A percentile compares a stretch with the other conserved stretches of the same genome.
Evolutionary conservation across 2,329 filamentous ascomycete genomes (phyloP).

Genomic region (Pseudogymnoascus sp.): DNA sequence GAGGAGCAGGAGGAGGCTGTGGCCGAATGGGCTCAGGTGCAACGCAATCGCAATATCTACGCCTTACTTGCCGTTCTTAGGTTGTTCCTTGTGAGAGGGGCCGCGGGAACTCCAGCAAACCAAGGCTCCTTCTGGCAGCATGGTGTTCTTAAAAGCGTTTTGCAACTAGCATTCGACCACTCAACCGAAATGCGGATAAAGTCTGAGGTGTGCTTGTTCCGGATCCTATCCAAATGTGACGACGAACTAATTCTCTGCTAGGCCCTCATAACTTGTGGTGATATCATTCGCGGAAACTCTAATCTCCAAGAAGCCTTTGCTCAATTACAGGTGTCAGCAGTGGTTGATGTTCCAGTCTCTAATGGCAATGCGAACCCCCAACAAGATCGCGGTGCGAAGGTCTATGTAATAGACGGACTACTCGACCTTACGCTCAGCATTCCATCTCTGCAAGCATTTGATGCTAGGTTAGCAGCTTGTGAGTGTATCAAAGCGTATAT

Average conservation of each 20-base stretch:
- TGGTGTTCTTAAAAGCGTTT: conserved; percentile 66
- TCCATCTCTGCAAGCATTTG: conserved; percentile 58
- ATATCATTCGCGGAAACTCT: conserved; percentile 75
- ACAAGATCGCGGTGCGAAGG: conserved; percentile 46
- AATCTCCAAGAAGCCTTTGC: conserved; percentile 82
- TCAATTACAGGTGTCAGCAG: conserved; percentile 66
- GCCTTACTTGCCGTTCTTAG: conserved; percentile 79
- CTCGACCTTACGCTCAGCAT: conserved; percentile 71
- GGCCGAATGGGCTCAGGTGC: conserved; percentile 65
- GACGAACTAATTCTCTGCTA: conserved; percentile 27
- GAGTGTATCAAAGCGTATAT: conserved; percentile 93
- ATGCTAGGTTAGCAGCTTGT: conserved; percentile 75
- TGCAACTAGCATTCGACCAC: conserved; percentile 74
- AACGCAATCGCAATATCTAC: conserved; percentile 85
- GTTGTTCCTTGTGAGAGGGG: conserved; percentile 76
- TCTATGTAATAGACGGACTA: conserved; percentile 90
- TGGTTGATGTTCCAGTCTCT: conserved; percentile 35
- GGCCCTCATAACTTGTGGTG: conserved; percentile 77
- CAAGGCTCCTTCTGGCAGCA: conserved; percentile 80
- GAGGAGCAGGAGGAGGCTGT: conserved; percentile 48
- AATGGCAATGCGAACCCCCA: conserved; percentile 31
- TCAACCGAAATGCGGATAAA: conserved; percentile 67
- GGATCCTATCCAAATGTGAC: background rate
- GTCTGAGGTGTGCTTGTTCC: conserved; percentile 52
- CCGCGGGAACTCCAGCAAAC: conserved; percentile 70